Evolutionary conservation across 2,329 filamentous ascomycete genomes (phyloP), one percentile per base, ranked within the genome.

Genomic region (Oidium heveae): DNA sequence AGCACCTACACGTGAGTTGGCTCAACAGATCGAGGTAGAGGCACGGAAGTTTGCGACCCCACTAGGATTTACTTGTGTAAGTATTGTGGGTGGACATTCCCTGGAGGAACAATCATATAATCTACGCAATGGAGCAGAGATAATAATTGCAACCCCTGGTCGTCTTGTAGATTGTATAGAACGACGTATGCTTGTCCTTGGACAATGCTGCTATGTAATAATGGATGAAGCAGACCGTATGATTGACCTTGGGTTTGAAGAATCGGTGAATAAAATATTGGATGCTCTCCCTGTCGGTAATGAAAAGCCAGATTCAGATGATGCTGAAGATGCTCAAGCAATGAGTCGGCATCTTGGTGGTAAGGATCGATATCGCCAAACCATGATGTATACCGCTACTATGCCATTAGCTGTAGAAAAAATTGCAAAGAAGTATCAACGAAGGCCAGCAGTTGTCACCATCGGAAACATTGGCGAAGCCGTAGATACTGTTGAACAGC

Each of bases 341-440:
- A 96, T 96, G 89, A 82, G 80, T 61, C 75, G 78, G 56, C 83
- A 84, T 62, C 70, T 94, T 1, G 80, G 81, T 54, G 79, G 79
- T 18, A 79, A 79, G 60, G 82, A 87, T 63, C 76, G 84, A 22
- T 96, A 96, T 70, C 75, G 91, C 56, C 89, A 98, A 68, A 98
- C 91, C 0, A 98, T 98, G 91, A 98, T 98, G 91, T 98, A 96
- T 77, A 96, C 91, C 59, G 91, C 91, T 54, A 98, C 91, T 32
- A 98, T 98, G 91, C 88, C 91, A 1, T 71, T 84, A 0, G 79
- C 84, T 0, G 85, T 98, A 16, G 91, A 98, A 66, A 84, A 85
- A 58, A 96, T 98, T 59, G 91, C 91, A n/a, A 83, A 88, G 62
- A 94, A 94, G 66, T 98, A 98, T 65, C 78, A 96, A 16, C 84